Percentiles rank a stretch among this genome's conserved stretches.
These are phyloP conservation scores for Hypoxylon sp. DNA, from an alignment of 2,329 filamentous ascomycete species.

Conservation along the genomic window DNA sequence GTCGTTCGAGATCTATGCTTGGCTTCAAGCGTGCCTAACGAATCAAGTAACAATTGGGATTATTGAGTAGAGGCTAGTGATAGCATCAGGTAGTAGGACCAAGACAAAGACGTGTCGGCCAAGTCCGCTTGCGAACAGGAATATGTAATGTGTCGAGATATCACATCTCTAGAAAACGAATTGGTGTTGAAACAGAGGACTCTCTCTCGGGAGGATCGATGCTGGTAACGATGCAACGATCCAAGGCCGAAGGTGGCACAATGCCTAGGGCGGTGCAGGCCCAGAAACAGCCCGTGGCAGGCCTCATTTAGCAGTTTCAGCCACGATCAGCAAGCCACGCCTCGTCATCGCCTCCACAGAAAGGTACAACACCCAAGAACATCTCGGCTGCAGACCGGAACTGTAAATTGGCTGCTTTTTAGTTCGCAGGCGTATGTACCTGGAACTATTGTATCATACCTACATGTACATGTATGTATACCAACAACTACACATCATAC, in stretches of 20 bases:
- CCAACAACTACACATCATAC: background rate
- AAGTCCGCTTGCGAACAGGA: slow-evolving; percentile 6
- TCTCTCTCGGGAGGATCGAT: slow-evolving; percentile 25
- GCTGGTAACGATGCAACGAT: slow-evolving; percentile 17
- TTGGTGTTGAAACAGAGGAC: slow-evolving; percentile 17
- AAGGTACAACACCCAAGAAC: slow-evolving; percentile 10
- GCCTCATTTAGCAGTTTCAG: slow-evolving; percentile 39
- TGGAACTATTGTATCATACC: background rate
- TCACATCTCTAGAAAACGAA: background rate
- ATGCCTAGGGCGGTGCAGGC: slow-evolving; percentile 25
- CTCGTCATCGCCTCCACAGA: slow-evolving; percentile 47
- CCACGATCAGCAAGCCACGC: slow-evolving; percentile 46
- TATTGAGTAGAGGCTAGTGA: slow-evolving; percentile 1
- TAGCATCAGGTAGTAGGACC: slow-evolving; percentile 5
- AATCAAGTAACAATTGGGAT: background rate
- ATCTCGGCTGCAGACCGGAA: slow-evolving; percentile 35
- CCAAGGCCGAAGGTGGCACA: slow-evolving; percentile 18
- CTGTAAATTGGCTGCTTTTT: slow-evolving; percentile 30
- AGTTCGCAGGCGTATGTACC: slow-evolving; percentile 4
- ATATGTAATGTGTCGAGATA: slow-evolving; percentile 3
- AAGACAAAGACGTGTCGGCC: slow-evolving; percentile 15
- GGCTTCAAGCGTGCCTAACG: slow-evolving; percentile 4
- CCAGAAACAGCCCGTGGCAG: slow-evolving; percentile 17
- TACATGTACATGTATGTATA: too few species aligned
- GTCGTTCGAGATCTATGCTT: background rate